These are phyloP conservation scores for Pseudocercospora eumusae DNA, from an alignment of 2,329 filamentous ascomycete species.

Conservation along the genomic window DNA sequence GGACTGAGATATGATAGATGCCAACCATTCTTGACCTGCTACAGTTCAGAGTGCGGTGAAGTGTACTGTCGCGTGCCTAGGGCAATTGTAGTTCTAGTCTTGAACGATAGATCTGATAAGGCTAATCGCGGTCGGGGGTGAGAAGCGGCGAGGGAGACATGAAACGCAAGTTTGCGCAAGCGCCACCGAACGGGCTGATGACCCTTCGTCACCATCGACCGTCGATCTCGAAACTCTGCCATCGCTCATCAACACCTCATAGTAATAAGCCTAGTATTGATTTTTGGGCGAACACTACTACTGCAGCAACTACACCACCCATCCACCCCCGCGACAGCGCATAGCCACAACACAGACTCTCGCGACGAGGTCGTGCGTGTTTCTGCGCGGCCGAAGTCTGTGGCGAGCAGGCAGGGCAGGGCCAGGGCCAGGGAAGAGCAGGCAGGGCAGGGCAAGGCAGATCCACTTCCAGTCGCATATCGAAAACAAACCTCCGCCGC, in stretches of 20 bases:
- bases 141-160: background rate
- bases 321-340: background rate
- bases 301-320: no score
- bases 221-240: background rate
- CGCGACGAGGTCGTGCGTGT: background rate
- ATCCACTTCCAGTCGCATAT: no score
- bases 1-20: background rate
- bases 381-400: background rate
- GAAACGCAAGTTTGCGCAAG: background rate
- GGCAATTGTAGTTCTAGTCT: no score
- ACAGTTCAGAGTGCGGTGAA: background rate
- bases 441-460: no score
- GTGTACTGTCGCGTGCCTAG: background rate
- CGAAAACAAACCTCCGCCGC: conserved; percentile 12
- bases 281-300: background rate
- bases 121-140: background rate
- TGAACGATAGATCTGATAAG: background rate
- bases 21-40: background rate
- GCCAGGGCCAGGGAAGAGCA: no score
- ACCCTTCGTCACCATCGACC: background rate
- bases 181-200: background rate
- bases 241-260: background rate
- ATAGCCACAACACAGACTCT: background rate
- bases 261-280: background rate
- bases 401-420: background rate